Evolutionary conservation across 2,329 filamentous ascomycete genomes (phyloP), one percentile per base, ranked within the genome.

Genomic region (Chaetothyriales sp.): DNA sequence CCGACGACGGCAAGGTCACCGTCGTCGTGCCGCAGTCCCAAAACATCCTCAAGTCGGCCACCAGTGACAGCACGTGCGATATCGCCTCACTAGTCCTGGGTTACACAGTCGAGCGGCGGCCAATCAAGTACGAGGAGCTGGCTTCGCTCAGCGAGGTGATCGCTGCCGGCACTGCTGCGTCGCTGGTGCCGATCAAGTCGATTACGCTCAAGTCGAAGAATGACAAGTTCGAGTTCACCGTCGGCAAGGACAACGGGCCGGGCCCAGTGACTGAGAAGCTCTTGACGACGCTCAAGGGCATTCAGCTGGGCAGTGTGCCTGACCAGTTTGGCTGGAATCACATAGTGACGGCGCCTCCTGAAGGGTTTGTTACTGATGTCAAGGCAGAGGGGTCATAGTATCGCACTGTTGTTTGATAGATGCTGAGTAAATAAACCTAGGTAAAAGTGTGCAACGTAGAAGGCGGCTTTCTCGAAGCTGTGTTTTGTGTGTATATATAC

Each of bases 121-220:
- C 79, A 44, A 71, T 79, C 51, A 65, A 70, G 28, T 83, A 83
- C 63, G 71, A 75, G 6, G 81, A 85, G 61, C 68, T 85, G 43
- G 59, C 64, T 5, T 64, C 70, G 15, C 87, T 88, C 64, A 72
- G 72, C 44, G 90, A 96, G 68, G 81, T 98, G 49, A 81, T 95
- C 68, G 92, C 90, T 3, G 89, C 88, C 2, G 90, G 90, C 1
- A 96, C 90, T 0, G 90, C 90, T 0, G 90, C 89, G 0, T 86
- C 86, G 0, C 74, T 98, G 49, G 89, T 96, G 2, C 90, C 90
- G 1, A 92, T 95, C 67, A 84, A 84, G 55, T 92, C 85, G 59
- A 94, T 96, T 65, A 92, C 86, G 2, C 80, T 88, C 61, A 77
- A 68, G 47, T 78, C 74, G 15, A 72, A 68, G 43, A 66, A 68